phyloP scores from a whole-genome alignment of 345 rosid species.

The Litchi chinensis region DNA sequence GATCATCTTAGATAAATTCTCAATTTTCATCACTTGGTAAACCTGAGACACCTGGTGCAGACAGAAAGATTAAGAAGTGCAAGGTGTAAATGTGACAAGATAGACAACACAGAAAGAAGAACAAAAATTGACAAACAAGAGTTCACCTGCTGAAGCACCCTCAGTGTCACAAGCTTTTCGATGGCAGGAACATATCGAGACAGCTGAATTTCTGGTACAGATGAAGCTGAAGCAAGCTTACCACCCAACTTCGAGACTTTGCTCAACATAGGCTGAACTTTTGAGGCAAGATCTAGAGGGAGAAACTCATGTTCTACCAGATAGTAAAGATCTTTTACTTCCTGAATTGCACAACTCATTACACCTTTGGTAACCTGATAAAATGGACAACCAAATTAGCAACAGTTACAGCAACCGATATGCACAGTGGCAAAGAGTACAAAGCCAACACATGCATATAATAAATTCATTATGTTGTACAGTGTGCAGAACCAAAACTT shows the following conservation, averaged over 20 bases:
- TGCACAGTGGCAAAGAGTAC: background rate
- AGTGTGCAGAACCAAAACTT: no score
- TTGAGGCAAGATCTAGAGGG: conserved; percentile 81
- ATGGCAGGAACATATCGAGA: conserved; percentile 78
- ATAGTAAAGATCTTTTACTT: conserved; percentile 92
- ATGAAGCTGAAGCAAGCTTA: conserved; percentile 86
- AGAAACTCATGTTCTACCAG: conserved; percentile 88
- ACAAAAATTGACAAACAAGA: conserved; percentile 19
- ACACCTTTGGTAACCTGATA: conserved; percentile 86
- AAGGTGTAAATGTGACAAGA: background rate
- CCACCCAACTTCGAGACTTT: conserved; percentile 89
- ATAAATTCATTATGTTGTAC: background rate
- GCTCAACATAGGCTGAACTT: conserved; percentile 71
- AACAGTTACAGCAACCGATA: background rate
- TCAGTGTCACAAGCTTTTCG: conserved; percentile 86
- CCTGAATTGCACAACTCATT: conserved; percentile 90
- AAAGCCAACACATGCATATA: background rate
- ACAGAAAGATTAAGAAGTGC: background rate
- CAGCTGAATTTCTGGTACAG: conserved; percentile 86
- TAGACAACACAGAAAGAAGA: background rate
- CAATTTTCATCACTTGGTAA: conserved; percentile 82
- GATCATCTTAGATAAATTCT: conserved; percentile 74
- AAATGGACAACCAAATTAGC: conserved; percentile 14
- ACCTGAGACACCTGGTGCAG: conserved; percentile 79
- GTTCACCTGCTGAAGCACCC: conserved; percentile 87